Evolutionary conservation across 352 stramenopile genomes (phyloP).

Genomic region (Globisporangium solare): DNA sequence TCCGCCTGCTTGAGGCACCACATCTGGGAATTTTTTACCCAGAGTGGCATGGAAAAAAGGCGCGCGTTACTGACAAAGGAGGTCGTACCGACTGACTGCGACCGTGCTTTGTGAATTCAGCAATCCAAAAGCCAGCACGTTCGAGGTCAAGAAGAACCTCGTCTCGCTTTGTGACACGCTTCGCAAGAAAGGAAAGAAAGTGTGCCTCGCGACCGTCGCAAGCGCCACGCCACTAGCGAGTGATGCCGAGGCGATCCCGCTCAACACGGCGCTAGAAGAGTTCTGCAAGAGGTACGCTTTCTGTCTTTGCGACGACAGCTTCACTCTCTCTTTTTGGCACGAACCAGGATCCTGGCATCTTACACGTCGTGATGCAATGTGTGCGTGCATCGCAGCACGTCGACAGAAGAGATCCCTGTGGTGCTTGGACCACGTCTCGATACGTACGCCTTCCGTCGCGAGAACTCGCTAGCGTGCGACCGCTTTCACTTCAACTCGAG

Average conservation of each 20-base stretch:
- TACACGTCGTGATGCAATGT: too few species aligned
- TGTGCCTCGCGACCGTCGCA: constrained; percentile 62
- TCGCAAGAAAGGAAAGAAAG: constrained; percentile 78
- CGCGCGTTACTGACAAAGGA: too few species aligned
- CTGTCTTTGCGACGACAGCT: background rate
- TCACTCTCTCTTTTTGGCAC: background rate
- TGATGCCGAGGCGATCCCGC: constrained; percentile 26
- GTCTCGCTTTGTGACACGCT: constrained; percentile 71
- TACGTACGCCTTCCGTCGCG: constrained; percentile 62
- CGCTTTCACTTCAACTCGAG: constrained; percentile 81
- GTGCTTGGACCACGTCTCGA: constrained; percentile 74
- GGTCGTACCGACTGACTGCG: too few species aligned
- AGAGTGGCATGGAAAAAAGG: too few species aligned
- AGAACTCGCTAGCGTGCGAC: constrained; percentile 57
- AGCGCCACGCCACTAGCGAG: constrained; percentile 35
- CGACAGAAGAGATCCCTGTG: constrained; percentile 53
- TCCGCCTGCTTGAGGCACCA: background rate
- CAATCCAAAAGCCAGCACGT: constrained; percentile 21
- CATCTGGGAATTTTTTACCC: too few species aligned
- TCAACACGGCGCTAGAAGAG: constrained; percentile 68
- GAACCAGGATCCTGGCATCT: background rate
- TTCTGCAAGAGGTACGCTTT: constrained; percentile 65
- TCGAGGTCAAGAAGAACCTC: constrained; percentile 55
- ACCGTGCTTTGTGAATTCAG: constrained; percentile 4
- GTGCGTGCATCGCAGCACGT: constrained; percentile 31